Evolutionary conservation across 169 alveolate genomes (phyloP), one percentile per base, ranked within the genome.

Genomic region (Eimeria brunetti): DNA sequence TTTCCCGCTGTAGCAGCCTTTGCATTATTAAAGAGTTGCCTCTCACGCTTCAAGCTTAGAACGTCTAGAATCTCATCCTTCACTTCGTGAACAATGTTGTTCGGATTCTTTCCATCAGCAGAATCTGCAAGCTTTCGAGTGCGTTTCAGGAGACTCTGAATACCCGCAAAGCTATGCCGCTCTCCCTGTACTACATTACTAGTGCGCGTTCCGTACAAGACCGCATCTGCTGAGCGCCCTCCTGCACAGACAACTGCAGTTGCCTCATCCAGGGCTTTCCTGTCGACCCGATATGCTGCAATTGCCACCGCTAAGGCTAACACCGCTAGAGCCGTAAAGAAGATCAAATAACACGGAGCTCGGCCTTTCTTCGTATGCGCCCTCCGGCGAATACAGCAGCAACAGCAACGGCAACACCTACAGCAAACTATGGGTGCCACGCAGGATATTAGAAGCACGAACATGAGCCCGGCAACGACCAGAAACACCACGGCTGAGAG

Each of bases 231-330:
- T 9, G 73, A 58, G 14, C 73, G 90, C 51, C 90, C 90, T 83
- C 90, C 90, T 49, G 90, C 73, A 83, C 90, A 83, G 64, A 83
- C 38, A 20, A 51, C 90, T 49, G 90, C 90, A n/a, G 90, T 83
- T n/a, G 90, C 64, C 56, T 83, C 90, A 22, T 51, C 51, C 73
- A 83, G 33, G 30, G 64, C 69, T 18, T 83, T 83, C 69, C 51
- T 83, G 90, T 56, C 90, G 33, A 33, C 73, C 53, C 90, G 73
- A 33, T 83, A 83, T 33, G 73, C 90, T 56, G 56, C 73, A 14
- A 83, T 56, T 12, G 90, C 90, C 90, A 83, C 18, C 30, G 36
- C 73, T 30, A 83, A 27, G 16, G 73, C 49, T 9, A 51, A 20
- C 9, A 56, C 36, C 36, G 75, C 90, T 20, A 83, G 20, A 9